A percentile compares a stretch with the other conserved stretches of the same genome.
Conservation (phyloP, 2,329 filamentous ascomycete genomes). For the Colletotrichum eremochloae region DNA sequence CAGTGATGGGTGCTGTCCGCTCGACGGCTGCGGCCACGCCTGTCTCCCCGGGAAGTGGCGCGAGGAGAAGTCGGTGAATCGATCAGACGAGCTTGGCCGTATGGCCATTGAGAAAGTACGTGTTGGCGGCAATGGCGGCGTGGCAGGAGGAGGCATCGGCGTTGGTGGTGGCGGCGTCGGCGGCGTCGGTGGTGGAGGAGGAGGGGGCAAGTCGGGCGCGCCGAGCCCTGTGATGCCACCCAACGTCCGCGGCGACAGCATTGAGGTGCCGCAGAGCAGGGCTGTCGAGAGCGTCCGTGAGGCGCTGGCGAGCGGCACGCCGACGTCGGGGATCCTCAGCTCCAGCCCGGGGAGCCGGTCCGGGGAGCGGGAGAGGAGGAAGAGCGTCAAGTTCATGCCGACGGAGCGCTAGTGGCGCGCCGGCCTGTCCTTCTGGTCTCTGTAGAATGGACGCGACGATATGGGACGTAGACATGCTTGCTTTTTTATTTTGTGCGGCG, state of each 20-base stretch:
- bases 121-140: constrained; percentile 42
- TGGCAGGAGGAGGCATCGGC: neutral
- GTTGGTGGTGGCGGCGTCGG: neutral
- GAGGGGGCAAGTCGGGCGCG: constrained; percentile 45
- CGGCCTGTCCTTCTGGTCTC: neutral
- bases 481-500: neutral
- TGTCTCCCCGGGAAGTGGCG: constrained; percentile 71
- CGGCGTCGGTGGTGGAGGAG: constrained; percentile 36
- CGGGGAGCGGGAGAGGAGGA: constrained; percentile 67
- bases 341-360: constrained; percentile 61
- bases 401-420: constrained; percentile 49
- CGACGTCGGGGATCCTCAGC: constrained; percentile 56
- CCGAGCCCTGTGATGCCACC: constrained; percentile 39
- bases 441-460: constrained; percentile 4
- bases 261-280: constrained; percentile 70
- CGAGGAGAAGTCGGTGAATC: constrained; percentile 59
- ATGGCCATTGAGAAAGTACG: constrained; percentile 59
- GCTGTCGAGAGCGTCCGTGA: constrained; percentile 73
- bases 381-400: constrained; percentile 74
- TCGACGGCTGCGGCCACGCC: constrained; percentile 75
- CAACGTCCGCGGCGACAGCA: constrained; percentile 61
- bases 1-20: constrained; percentile 71
- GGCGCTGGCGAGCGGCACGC: constrained; percentile 54
- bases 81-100: constrained; percentile 66
- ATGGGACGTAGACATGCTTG: neutral